Base-by-base conservation (phyloP, 345 rosid species). In the Linum tenue region DNA sequence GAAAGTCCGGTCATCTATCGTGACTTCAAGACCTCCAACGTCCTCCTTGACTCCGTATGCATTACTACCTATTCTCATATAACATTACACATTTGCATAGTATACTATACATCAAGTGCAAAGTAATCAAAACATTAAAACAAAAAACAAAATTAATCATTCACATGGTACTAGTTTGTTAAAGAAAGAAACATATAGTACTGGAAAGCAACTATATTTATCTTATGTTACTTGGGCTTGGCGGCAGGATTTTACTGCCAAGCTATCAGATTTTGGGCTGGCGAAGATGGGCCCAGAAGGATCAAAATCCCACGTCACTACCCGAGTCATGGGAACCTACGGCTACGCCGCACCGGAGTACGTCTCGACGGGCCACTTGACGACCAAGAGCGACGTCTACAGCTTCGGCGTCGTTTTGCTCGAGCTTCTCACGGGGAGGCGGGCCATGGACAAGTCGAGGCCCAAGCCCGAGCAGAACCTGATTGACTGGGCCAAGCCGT, bases 201-300 rank as follows among this genome's bases (percentile, higher is more conserved):
- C 31, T 22, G 31, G 31, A 22, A 22, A 22, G 31, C 31, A 22
- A 40, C 2, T 41, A 42, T 14, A 7, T 39, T 35, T 53, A 31
- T 66, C 31, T 0, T 22, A 22, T 39, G 9, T 51, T 14, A 12
- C 14, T 38, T 68, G 15, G 1, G 0, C 7, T 57, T 9, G 2
- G 35, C 10, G 9, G 38, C 56, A 92, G 98, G 97, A 90, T 75
- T 92, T 90, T 59, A 88, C 91, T 0, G 91, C 86, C 4, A 92
- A 90, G 67, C 60, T 92, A 44, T 92, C 98, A 5, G 98, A 92
- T 75, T 90, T 92, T 9, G 98, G 97, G 58, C 90, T 90, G 0
- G 97, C 98, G 4, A 92, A 69, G 56, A 88, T 92, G 92, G 97
- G 98, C 0, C 98, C 98, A 15, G 96, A 90, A 69, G 98, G 98